Evolutionary conservation across 164 flowering plant species (phyloP).

Genomic region (Sextonia rubra): DNA sequence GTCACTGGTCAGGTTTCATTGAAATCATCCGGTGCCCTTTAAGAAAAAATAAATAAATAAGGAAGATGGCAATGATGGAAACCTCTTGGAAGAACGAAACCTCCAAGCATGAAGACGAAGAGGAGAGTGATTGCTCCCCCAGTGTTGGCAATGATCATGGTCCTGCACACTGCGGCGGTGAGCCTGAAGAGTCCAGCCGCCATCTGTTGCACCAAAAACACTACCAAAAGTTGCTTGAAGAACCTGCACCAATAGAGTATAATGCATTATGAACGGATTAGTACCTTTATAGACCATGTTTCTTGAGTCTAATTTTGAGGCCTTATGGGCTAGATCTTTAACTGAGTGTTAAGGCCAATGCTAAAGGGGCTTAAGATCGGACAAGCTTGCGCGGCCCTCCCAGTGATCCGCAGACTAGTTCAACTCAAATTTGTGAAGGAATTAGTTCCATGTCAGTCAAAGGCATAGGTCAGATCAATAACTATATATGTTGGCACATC

Average conservation of each 20-base stretch:
- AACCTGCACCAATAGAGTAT: slow-evolving; percentile 45
- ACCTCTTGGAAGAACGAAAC: slow-evolving; percentile 82
- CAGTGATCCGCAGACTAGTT: too few relatives aligned
- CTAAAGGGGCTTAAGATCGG: too few relatives aligned
- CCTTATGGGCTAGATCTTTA: too few relatives aligned
- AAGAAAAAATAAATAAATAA: background rate
- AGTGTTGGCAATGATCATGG: slow-evolving; percentile 62
- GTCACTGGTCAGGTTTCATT: background rate
- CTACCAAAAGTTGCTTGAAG: slow-evolving; percentile 65
- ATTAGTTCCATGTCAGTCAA: too few relatives aligned
- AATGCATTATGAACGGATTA: too few relatives aligned
- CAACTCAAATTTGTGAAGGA: too few relatives aligned
- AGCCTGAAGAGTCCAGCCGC: slow-evolving; percentile 75
- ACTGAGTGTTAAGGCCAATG: too few relatives aligned
- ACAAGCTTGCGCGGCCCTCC: too few relatives aligned
- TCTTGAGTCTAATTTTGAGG: too few relatives aligned
- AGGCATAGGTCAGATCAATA: too few relatives aligned
- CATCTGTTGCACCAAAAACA: slow-evolving; percentile 78
- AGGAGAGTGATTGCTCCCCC: slow-evolving; percentile 60
- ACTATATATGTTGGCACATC: too few relatives aligned
- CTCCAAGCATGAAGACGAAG: slow-evolving; percentile 73
- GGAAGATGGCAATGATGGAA: background rate
- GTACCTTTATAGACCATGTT: too few relatives aligned
- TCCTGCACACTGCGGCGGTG: slow-evolving; percentile 61
- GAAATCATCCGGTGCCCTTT: background rate